Conservation (phyloP, 805 yeast genomes). For the Kuraishia piskuri region DNA sequence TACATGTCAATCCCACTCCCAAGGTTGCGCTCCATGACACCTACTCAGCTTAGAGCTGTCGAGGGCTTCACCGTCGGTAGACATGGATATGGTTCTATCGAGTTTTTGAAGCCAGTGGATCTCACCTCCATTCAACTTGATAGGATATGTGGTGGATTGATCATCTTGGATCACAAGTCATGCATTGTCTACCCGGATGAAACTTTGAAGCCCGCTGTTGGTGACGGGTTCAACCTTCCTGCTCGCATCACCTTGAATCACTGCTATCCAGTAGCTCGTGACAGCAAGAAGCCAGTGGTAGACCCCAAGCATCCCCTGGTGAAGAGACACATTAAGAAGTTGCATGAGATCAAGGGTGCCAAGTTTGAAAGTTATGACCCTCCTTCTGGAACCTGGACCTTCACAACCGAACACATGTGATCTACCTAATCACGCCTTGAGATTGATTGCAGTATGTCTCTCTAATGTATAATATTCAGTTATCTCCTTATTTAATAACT, state of each 20-base stretch:
- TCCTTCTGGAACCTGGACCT: slow-evolving; percentile 63
- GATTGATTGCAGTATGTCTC: background rate
- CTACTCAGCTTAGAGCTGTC: slow-evolving; percentile 58
- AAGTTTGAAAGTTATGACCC: slow-evolving; percentile 74
- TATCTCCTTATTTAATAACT: background rate
- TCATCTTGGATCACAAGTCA: slow-evolving; percentile 50
- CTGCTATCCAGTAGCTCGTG: slow-evolving; percentile 73
- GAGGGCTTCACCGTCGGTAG: slow-evolving; percentile 70
- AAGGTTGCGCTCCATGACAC: slow-evolving; percentile 48
- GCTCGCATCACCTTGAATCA: slow-evolving; percentile 67
- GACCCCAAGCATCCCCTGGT: slow-evolving; percentile 73
- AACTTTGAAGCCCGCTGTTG: slow-evolving; percentile 47
- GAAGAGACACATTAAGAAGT: slow-evolving; percentile 55
- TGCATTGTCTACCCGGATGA: slow-evolving; percentile 71
- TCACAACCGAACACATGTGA: slow-evolving; percentile 36
- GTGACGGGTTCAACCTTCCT: slow-evolving; percentile 79
- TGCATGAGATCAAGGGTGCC: slow-evolving; percentile 51
- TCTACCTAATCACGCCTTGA: background rate
- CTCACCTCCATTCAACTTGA: slow-evolving; percentile 55
- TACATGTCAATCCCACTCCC: slow-evolving; percentile 78
- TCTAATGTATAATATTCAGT: background rate
- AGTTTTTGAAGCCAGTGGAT: slow-evolving; percentile 78
- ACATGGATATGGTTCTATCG: slow-evolving; percentile 65
- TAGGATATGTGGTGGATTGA: slow-evolving; percentile 56
- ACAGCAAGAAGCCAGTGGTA: slow-evolving; percentile 61